Evolutionary conservation across 2,329 filamentous ascomycete genomes (phyloP), one percentile per base, ranked within the genome.

Genomic region (Magnaporthiopsis incrustans): DNA sequence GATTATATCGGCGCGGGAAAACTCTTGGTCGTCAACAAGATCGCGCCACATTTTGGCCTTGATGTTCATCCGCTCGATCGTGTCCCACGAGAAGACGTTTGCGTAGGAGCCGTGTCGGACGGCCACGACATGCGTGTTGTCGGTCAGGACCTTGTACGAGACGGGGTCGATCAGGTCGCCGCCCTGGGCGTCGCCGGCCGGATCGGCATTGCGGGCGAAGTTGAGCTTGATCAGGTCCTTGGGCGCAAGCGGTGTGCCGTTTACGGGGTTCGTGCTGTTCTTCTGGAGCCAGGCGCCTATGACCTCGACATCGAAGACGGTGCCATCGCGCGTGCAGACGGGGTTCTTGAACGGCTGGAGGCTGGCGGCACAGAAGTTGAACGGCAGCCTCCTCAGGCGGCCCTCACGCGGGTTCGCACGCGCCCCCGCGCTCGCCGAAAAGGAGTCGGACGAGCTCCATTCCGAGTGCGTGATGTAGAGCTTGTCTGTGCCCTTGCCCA

Each of bases 61-160:
- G 76, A 99, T 89, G 75, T 99, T 99, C 79, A 99, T 85, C 70
- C 91, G 85, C 77, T 98, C 91, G 53, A 99, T 86, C 1, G 96
- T 99, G 72, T 99, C 96, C 85, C 89, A 97, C 1, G 93, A 88
- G 74, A 98, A 99, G 5, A 97, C 95, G 76, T 99, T 99, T 61
- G 94, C 94, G 65, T 93, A 94, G 64, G 82, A 89, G 64, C 85
- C 86, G 75, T 90, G 87, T 65, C 87, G 84, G 67, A 99, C 82
- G 22, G 93, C 94, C 59, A 98, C 91, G 65, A 99, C 91, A 76
- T 98, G 95, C 4, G 95, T 98, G 76, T 98, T 98, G 75, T 99
- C 92, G 60, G 95, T 99, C 72, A 99, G 92, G 57, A 96, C 90
- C 76, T 99, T 99, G 82, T 91, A 98, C 0, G 93, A 97, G 60